phyloP scores from a whole-genome alignment of 75 land plant species.

The Gnetum montanum region DNA sequence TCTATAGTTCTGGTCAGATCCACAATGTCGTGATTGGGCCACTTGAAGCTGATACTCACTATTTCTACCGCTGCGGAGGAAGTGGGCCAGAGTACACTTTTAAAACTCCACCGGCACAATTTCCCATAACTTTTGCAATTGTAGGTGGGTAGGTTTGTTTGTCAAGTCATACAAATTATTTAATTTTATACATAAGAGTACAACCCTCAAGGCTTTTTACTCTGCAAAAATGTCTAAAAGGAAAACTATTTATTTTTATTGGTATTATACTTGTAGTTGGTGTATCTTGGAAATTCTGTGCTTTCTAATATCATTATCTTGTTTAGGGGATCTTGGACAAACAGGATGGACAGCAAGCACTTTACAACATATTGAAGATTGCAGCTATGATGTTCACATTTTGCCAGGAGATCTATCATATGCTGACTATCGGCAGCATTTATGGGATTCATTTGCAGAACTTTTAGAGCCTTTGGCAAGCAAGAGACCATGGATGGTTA shows the following conservation, averaged over 20 bases:
- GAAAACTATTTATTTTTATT: too few species aligned
- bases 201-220: too few species aligned
- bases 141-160: conserved; percentile 42
- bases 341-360: conserved; percentile 79
- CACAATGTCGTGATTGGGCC: conserved; percentile 87
- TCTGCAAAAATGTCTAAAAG: too few species aligned
- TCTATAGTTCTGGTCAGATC: conserved; percentile 71
- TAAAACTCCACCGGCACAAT: conserved; percentile 76
- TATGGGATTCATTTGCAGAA: conserved; percentile 90
- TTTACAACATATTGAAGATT: conserved; percentile 54
- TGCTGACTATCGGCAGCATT: conserved; percentile 78
- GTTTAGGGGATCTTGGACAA: conserved; percentile 93
- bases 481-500: conserved; percentile 90
- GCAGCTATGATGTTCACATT: conserved; percentile 71
- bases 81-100: conserved; percentile 54
- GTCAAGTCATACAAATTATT: too few species aligned
- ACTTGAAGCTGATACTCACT: conserved; percentile 39
- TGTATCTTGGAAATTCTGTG: too few species aligned
- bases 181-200: too few species aligned
- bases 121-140: conserved; percentile 74
- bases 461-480: conserved; percentile 83
- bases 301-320: too few species aligned
- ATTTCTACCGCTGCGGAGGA: conserved; percentile 77
- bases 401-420: conserved; percentile 94
- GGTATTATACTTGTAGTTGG: too few species aligned